phyloP scores from a whole-genome alignment of 345 rosid genomes.

The Cardamine chenopodiifolia region DNA sequence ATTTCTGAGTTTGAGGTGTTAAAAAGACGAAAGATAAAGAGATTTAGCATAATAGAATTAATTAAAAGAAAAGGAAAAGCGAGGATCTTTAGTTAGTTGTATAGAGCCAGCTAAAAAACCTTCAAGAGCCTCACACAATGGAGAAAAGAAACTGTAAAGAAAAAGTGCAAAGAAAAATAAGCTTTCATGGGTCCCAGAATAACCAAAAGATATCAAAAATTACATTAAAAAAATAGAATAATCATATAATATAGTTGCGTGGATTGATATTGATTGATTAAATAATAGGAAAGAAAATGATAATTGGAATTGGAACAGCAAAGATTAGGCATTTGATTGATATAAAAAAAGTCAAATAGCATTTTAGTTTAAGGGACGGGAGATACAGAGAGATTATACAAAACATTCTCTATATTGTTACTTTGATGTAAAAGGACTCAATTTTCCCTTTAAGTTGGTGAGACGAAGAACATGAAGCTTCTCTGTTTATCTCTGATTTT shows the following conservation, averaged over 20 bases:
- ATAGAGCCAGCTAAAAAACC: constrained; percentile 5
- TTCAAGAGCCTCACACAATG: constrained; percentile 1
- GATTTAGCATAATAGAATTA: neutral
- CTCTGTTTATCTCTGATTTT: constrained; percentile 5
- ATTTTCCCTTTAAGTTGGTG: constrained; percentile 14
- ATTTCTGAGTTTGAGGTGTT: neutral
- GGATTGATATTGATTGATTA: constrained; percentile 24
- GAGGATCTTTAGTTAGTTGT: constrained; percentile 30
- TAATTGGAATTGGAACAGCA: constrained; percentile 40
- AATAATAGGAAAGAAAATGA: neutral
- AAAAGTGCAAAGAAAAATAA: constrained; percentile 6
- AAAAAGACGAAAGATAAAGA: constrained; percentile 8
- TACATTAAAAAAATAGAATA: constrained; percentile 4
- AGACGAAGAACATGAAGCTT: constrained; percentile 24
- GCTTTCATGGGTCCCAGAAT: constrained; percentile 37
- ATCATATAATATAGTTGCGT: constrained; percentile 25
- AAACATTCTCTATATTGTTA: constrained; percentile 6
- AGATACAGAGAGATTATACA: constrained; percentile 14
- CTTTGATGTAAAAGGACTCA: constrained; percentile 26
- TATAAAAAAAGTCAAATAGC: constrained; percentile 36
- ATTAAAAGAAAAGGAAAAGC: constrained; percentile 9
- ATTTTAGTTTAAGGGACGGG: constrained; percentile 16
- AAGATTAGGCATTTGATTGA: constrained; percentile 37
- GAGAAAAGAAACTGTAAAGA: constrained; percentile 24
- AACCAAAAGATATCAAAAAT: constrained; percentile 26